These are phyloP conservation scores for Neofusicoccum kwambonambiense DNA, from an alignment of 2,329 filamentous ascomycete species.

Conservation along the genomic window DNA sequence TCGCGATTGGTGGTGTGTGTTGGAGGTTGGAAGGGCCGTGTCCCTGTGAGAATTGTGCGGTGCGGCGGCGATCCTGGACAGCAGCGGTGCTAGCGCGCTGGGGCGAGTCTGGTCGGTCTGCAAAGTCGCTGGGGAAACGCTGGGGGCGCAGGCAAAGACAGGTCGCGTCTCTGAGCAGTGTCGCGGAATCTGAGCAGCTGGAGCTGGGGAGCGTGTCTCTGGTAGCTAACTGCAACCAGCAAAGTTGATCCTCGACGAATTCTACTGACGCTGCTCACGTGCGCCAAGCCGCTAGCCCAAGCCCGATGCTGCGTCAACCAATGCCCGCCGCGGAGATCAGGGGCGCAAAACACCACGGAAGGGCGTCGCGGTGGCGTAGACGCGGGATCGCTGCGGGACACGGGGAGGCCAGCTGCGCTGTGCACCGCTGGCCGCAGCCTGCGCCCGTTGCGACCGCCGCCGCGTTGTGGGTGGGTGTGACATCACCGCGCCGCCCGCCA, in stretches of 20 bases:
- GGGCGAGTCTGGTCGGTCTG: not conserved
- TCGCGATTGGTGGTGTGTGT: conserved; percentile 14
- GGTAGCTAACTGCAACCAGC: conserved; percentile 14
- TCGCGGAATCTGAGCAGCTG: not conserved
- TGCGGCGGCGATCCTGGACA: conserved; percentile 16
- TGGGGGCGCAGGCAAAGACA: conserved; percentile 3
- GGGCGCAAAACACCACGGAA: not conserved
- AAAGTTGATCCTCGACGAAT: conserved; percentile 16
- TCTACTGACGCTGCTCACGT: conserved; percentile 16
- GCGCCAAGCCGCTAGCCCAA: conserved; percentile 12
- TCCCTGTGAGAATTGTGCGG: conserved; percentile 17
- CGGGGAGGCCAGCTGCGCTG: not conserved
- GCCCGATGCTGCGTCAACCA: not conserved
- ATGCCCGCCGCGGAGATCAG: not conserved
- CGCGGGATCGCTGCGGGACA: not conserved
- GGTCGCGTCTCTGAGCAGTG: not conserved
- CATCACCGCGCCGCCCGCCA: not conserved
- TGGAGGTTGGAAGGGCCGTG: conserved; percentile 6
- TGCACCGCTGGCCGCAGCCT: not conserved
- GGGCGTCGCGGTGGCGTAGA: not conserved
- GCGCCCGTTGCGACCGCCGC: not conserved
- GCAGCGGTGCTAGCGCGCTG: conserved; percentile 9
- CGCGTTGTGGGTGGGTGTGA: not conserved
- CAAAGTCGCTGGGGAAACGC: not conserved
- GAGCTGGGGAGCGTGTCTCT: not conserved